Base-by-base conservation (phyloP, 2,329 filamentous ascomycete genomes). In the Venturia asperata region DNA sequence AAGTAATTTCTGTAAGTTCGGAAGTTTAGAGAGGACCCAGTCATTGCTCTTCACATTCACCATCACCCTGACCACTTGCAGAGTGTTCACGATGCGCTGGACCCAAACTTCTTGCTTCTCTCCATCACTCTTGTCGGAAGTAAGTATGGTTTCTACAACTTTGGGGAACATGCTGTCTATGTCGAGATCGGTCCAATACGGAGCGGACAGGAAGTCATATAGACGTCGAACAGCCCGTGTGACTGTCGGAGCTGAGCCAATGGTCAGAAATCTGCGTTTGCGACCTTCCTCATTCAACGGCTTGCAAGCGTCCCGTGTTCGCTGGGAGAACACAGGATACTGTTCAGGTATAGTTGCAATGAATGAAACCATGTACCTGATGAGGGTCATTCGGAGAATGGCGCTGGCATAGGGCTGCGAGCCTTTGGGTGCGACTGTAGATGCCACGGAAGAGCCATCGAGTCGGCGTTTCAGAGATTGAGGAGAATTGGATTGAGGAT, bases 361-460 rank as follows among this genome's bases (percentile, higher is more conserved):
- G 76, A 97, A 97, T 67, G 94, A 90, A 39, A 97, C 90, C 41
- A 99, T 83, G 72, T 97, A 99, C 76, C 96, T 97, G 61, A 97
- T 84, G 80, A 99, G 88, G 75, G 91, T 88, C 55, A 87, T 83
- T 24, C 92, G 85, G 64, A 89, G 85, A 17, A 78, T 78, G 30
- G 80, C 77, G 65, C 76, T 77, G 10, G 72, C 71, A 61, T 71
- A 74, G 1, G 69, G 65, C 19, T 43, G 60, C 10, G 13, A 27
- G 9, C 37, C 39, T 55, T 49, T 49, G n/a, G 60, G 13, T 9
- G 27, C 3, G 9, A 85, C 81, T 4, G 85, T 82, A 9, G 84
- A 83, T 4, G 79, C 80, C 42, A 78, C 76, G 68, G 81, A 74
- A 1, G 83, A 81, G n/a, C 84, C 83, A 64, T 92, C 90, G n/a